Conservation (phyloP, 345 rosid species). For the Euclidium syriacum region DNA sequence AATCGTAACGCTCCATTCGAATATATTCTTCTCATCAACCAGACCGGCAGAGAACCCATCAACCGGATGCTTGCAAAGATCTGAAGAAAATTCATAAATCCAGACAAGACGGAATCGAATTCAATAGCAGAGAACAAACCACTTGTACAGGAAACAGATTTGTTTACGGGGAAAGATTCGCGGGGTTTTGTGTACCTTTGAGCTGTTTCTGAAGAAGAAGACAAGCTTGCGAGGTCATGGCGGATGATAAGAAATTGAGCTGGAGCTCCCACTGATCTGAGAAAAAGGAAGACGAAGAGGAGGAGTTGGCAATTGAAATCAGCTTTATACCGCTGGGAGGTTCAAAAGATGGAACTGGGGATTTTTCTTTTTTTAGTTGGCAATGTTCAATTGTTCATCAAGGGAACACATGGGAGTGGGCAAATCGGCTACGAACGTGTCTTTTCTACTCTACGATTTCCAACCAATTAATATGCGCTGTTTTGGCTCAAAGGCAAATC, state of each 20-base stretch:
- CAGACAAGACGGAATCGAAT: neutral
- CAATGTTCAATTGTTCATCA: conserved; percentile 20
- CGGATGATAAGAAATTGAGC: neutral
- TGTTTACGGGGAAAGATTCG: neutral
- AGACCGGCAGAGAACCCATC: conserved; percentile 97
- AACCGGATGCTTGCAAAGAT: conserved; percentile 95
- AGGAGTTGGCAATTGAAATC: conserved; percentile 1
- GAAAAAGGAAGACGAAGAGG: neutral
- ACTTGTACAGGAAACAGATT: neutral
- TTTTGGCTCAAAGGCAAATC: neutral
- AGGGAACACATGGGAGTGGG: conserved; percentile 14
- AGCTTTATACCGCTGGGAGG: conserved; percentile 25
- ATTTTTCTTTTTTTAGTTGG: neutral
- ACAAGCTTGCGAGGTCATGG: conserved; percentile 33
- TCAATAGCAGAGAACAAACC: neutral
- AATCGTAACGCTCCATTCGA: conserved; percentile 92
- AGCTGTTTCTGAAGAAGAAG: conserved; percentile 69
- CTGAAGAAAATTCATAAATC: conserved; percentile 41
- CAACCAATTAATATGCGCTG: conserved; percentile 3
- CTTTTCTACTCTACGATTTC: neutral
- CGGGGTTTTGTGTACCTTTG: conserved; percentile 34
- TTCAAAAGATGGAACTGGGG: conserved; percentile 10
- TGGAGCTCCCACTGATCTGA: neutral
- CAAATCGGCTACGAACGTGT: conserved; percentile 11
- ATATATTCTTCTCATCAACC: conserved; percentile 85